phyloP scores from a whole-genome alignment of 768 basidiomycete genomes.

The Panaeolus cyanescens region DNA sequence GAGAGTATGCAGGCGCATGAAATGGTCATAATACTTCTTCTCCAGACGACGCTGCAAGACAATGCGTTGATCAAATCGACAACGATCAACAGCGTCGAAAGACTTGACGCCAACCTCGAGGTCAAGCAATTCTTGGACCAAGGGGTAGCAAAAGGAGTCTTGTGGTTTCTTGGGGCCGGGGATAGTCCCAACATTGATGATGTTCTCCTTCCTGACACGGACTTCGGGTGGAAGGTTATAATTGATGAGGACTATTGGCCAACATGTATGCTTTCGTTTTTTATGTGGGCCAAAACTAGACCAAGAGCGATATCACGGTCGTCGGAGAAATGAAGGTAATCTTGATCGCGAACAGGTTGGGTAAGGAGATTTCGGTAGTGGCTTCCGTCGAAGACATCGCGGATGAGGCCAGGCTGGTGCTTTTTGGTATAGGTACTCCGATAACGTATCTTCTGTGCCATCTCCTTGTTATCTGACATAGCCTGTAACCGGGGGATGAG shows the following conservation, averaged over 20 bases:
- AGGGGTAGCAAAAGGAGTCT: conserved; percentile 41
- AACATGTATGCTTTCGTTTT: conserved; percentile 30
- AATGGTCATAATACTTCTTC: conserved; percentile 36
- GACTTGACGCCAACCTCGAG: conserved; percentile 36
- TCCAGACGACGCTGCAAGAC: too few species aligned
- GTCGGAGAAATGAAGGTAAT: conserved; percentile 32
- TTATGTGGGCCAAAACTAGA: conserved; percentile 43
- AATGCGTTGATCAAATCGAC: too few species aligned
- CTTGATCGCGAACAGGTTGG: conserved; percentile 21
- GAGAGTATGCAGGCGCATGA: conserved; percentile 34
- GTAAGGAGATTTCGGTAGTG: conserved; percentile 27
- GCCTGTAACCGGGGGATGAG: conserved; percentile 25
- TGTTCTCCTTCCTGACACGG: conserved; percentile 29
- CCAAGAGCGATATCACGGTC: too few species aligned
- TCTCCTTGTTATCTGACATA: too few species aligned
- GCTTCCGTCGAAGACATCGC: conserved; percentile 37
- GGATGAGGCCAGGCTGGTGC: conserved; percentile 21
- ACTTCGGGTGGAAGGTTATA: conserved; percentile 28
- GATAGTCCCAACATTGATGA: conserved; percentile 38
- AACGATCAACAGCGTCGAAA: conserved; percentile 15
- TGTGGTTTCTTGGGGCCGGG: conserved; percentile 42
- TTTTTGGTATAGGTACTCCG: conserved; percentile 26
- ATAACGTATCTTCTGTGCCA: too few species aligned
- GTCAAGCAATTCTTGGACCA: conserved; percentile 33
- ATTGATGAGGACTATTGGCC: conserved; percentile 42